These are phyloP conservation scores for Lentinula lateritia DNA, from an alignment of 768 basidiomycete species.

Conservation along the genomic window DNA sequence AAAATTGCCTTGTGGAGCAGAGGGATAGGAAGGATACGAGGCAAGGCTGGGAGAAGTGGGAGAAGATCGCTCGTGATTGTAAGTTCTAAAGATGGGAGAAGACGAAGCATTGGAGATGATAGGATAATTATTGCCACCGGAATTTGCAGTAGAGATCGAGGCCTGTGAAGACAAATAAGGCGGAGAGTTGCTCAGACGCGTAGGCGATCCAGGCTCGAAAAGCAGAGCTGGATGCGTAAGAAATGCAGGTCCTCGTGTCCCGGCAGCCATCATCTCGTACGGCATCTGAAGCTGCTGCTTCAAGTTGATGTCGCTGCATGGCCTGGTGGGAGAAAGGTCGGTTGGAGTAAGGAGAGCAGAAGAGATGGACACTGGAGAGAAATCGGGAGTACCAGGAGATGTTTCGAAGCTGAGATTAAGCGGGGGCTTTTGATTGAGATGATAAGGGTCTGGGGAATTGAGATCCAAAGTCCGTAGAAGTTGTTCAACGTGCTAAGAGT, in stretches of 20 bases:
- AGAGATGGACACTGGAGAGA: slow-evolving; percentile 68
- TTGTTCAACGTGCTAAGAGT: slow-evolving; percentile 68
- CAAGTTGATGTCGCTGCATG: slow-evolving; percentile 35
- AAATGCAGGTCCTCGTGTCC: slow-evolving; percentile 20
- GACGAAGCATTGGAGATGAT: slow-evolving; percentile 7
- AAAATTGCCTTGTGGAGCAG: slow-evolving; percentile 4
- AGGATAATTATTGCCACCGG: neutral
- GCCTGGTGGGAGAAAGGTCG: slow-evolving; percentile 62
- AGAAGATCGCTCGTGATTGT: slow-evolving; percentile 14
- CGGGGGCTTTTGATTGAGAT: slow-evolving; percentile 33
- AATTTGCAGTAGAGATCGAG: neutral
- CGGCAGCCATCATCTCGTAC: slow-evolving; percentile 35
- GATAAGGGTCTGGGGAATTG: slow-evolving; percentile 60
- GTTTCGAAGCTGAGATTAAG: slow-evolving; percentile 39
- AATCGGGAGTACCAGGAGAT: slow-evolving; percentile 53
- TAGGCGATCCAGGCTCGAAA: slow-evolving; percentile 29
- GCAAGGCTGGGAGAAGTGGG: slow-evolving; percentile 11
- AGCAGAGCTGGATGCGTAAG: slow-evolving; percentile 38
- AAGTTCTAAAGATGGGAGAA: slow-evolving; percentile 12
- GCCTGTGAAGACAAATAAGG: neutral
- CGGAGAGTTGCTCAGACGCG: slow-evolving; percentile 9
- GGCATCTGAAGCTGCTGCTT: slow-evolving; percentile 38
- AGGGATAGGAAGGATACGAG: slow-evolving; percentile 5
- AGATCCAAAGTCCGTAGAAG: slow-evolving; percentile 75
- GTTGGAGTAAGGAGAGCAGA: slow-evolving; percentile 72